phyloP scores from a whole-genome alignment of 192 early-diverging fungal species.

The Rhizoclosmatium globosum region DNA sequence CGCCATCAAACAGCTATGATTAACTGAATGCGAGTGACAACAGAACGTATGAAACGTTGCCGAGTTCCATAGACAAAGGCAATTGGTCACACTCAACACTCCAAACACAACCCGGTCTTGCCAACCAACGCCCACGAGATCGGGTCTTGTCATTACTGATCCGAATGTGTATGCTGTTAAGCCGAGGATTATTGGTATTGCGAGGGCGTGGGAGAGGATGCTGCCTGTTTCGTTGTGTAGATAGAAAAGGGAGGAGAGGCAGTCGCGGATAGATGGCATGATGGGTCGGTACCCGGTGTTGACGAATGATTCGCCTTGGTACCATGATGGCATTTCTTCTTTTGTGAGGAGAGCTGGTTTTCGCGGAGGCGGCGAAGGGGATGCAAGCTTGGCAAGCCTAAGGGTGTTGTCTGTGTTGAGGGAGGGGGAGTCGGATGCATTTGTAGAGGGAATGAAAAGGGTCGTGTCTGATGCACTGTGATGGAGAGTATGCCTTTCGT shows the following conservation, averaged over 20 bases:
- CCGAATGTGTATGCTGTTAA: not conserved
- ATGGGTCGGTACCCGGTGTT: conserved; percentile 82
- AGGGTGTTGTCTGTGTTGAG: too few species aligned
- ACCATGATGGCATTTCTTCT: conserved; percentile 43
- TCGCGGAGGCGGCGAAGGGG: not conserved
- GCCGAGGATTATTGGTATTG: conserved; percentile 63
- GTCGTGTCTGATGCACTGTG: too few species aligned
- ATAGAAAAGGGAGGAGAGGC: conserved; percentile 78
- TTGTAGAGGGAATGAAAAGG: too few species aligned
- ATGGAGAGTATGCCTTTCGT: too few species aligned
- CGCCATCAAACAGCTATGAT: conserved; percentile 13
- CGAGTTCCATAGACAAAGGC: not conserved
- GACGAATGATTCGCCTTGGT: conserved; percentile 78
- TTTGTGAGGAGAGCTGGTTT: not conserved
- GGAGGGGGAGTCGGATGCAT: too few species aligned
- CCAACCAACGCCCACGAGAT: not conserved
- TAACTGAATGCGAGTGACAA: conserved; percentile 11
- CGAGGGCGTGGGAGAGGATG: conserved; percentile 85
- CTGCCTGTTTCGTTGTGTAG: conserved; percentile 95
- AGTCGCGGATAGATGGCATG: conserved; percentile 75
- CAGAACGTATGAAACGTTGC: conserved; percentile 9
- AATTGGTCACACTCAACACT: too few species aligned
- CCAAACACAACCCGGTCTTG: not conserved
- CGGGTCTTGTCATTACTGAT: not conserved
- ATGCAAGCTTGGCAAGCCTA: too few species aligned